Evolutionary conservation across 495 filamentous ascomycete genomes (phyloP), one percentile per base, ranked within the genome.

Genomic region (Penicillium crystallinum): DNA sequence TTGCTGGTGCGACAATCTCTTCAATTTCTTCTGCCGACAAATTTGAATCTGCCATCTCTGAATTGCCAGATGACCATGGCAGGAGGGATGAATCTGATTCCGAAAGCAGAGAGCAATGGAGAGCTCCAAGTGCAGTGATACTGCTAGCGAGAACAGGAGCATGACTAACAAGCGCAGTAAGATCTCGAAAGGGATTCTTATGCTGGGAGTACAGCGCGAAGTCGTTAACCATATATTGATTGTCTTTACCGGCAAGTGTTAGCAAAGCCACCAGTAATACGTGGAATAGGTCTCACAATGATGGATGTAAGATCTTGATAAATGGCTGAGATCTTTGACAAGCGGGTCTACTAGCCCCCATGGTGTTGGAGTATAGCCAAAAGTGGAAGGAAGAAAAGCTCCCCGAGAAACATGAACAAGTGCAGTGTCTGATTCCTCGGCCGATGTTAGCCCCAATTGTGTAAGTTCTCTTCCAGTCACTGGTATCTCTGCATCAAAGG

Each of bases 311-410:
- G 69, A 70, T 41, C 74, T 63, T 11, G 67, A 62, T 10, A 62
- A 38, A n/a, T 52, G 63, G 48, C 50, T 63, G 35, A 73, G 37
- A 53, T 75, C 72, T 55, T 73, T 66, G 50, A 74, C 60, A 22
- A 74, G 41, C 22, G 74, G 74, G 59, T 77, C 74, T 15, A 74
- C 67, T 36, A 77, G 46, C n/a, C 63, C 59, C 62, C 67, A 63
- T 2, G 69, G 69, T 0, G 64, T 31, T 30, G 64, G 61, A 31
- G 58, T 51, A 52, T 53, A 54, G n/a, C 61, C 52, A 1, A 46
- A 22, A 1, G 46, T 19, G 7, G 34, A 29, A 30, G 46, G 37
- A 7, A 34, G 29, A 30, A 47, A 36, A 21, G 39, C 17, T 17
- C 22, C 35, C 15, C 47, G 39, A 25, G 48, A 48, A 15, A 62